Base-by-base conservation (phyloP, 176 grass and related monocot species). In the Zoysia japonica region DNA sequence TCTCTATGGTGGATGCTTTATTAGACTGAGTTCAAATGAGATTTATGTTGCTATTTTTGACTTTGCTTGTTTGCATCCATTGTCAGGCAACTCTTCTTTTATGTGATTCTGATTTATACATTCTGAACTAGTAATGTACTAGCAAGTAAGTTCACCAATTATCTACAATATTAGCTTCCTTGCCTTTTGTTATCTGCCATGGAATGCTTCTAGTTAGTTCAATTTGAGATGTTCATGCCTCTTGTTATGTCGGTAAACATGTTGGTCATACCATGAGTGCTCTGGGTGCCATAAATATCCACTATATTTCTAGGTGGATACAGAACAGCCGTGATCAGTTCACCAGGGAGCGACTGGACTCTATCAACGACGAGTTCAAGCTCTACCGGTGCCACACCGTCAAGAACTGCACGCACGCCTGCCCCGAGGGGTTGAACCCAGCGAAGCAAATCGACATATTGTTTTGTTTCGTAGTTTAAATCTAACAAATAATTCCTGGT, bases 281-380 rank as follows among this genome's bases (percentile, higher is more conserved):
- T 54, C 7, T 59, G 56, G 28, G 28, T 59, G 56, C 61, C 42
- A 68, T 88, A 75, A 84, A 72, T 28, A 4, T 12, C 2, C 56
- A 14, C 13, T 77, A 37, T 42, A 72, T 15, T 80, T 54, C 39
- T 80, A 97, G 96, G 86, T 99, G 96, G 96, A 99, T 99, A 61
- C 96, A 99, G 63, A 92, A 99, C 59, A 99, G 96, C 82, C 92
- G 96, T 81, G 96, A 99, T 56, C 86, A 99, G 75, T 99, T 82
- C 90, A 99, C 96, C 3, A 90, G 87, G 81, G 96, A 99, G 86
- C 87, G 96, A 11, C 81, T 99, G 40, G 96, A 95, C 2, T 59
- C 84, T 17, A 85, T 99, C 83, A 95, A 99, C 20, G 96, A 99
- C 7, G 96, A 99, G 88, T 99, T 92, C 88, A 99, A 99, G 86